Base-by-base conservation (phyloP, 345 rosid genomes). In the Durio zibethinus region DNA sequence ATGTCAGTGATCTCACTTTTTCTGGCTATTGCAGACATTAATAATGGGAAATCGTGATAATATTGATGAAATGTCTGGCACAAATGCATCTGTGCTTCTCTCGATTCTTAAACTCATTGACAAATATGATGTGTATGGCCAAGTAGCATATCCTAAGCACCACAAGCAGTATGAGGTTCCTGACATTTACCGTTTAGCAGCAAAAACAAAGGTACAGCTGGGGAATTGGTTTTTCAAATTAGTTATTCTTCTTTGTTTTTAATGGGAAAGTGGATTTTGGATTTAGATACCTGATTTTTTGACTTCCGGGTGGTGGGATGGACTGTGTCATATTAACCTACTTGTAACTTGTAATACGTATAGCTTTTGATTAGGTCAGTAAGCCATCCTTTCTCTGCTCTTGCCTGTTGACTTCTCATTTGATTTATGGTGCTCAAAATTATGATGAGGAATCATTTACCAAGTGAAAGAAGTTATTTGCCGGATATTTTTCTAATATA, bases 91-190 rank as follows among this genome's bases (percentile, higher is more conserved):
- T 23, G 83, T 89, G 78, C 91, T 92, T 45, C 92, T 90, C 42
- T 92, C 97, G 27, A 87, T 89, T 31, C 87, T 92, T 43, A 92
- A 90, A 86, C 83, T 90, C 64, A 88, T 92, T 50, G 94, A 92
- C 80, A 92, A 87, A 78, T 86, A 89, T 83, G 93, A 92, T 83
- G 81, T 90, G 0, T 92, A 92, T 79, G 97, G 97, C 63, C 92
- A 89, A 86, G 97, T 90, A 48, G 94, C 94, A 65, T 86, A 90
- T 78, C 97, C 97, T 74, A 92, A 92, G 77, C 97, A 92, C 81
- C 94, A 90, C 87, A 89, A 88, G 80, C 97, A 92, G 82, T 80
- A 84, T 74, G 97, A 89, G 68, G 97, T 92, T 47, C 94, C 92
- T 60, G 93, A 89, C 42, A 92, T 92, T 60, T 92, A 92, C 81